A percentile compares a stretch with the other conserved stretches of the same genome.
Evolutionary conservation across 2,329 filamentous ascomycete genomes (phyloP).

Genomic region (Penicillium olsonii): DNA sequence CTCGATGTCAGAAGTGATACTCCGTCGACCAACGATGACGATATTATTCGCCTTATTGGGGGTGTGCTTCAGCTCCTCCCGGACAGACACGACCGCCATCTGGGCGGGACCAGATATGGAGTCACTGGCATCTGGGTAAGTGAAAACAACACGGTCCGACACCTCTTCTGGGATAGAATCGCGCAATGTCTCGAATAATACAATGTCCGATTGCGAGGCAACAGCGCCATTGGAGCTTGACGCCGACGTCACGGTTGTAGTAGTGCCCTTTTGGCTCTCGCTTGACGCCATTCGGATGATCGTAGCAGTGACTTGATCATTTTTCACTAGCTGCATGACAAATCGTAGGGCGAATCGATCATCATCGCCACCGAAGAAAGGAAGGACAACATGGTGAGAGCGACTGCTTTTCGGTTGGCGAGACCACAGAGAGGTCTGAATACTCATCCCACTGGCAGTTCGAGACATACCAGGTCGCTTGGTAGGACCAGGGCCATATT

Average conservation of each 20-base stretch:
- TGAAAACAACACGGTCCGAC: conserved; percentile 60
- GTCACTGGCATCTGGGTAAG: conserved; percentile 32
- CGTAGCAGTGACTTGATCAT: conserved; percentile 75
- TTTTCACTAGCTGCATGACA: conserved; percentile 80
- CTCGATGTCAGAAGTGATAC: conserved; percentile 15
- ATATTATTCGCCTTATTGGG: conserved; percentile 70
- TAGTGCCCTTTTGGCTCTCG: conserved; percentile 9
- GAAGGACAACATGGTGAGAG: conserved; percentile 80
- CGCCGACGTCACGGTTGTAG: conserved; percentile 3
- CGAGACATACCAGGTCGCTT: conserved; percentile 36
- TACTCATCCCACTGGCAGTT: conserved; percentile 58
- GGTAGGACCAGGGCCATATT: conserved; percentile 62
- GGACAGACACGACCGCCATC: conserved; percentile 55
- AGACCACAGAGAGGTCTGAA: conserved; percentile 61
- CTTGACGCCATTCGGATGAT: conserved; percentile 61
- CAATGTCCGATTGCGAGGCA: conserved; percentile 45
- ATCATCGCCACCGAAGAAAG: conserved; percentile 82
- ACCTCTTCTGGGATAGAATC: conserved; percentile 58
- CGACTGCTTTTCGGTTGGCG: conserved; percentile 61
- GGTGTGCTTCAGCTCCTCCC: conserved; percentile 60
- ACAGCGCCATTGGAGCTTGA: conserved; percentile 1
- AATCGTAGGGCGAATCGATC: conserved; percentile 78
- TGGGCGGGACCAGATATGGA: conserved; percentile 46
- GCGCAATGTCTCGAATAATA: conserved; percentile 60
- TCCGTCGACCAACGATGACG: conserved; percentile 63